A percentile compares a stretch with the other conserved stretches of the same genome.
Evolutionary conservation across 129 eudicot species (phyloP).

Genomic region (Heracleum sosnowskyi): DNA sequence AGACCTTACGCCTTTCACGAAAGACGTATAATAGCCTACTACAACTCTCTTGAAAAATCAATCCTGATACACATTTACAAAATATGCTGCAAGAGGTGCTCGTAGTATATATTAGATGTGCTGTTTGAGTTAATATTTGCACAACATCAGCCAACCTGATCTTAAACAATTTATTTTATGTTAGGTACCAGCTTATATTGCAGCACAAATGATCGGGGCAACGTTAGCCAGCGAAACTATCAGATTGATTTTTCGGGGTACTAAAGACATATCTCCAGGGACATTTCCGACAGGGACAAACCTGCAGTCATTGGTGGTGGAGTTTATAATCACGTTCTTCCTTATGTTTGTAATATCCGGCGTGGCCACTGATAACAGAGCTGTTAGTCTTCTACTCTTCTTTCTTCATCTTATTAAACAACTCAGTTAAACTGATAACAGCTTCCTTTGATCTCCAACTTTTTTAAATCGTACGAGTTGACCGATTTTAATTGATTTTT

Average conservation of each 20-base stretch:
- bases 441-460: too few relatives aligned
- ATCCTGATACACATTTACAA: too few relatives aligned
- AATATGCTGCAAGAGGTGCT: too few relatives aligned
- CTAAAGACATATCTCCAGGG: constrained; percentile 43
- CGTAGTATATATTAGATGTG: neutral
- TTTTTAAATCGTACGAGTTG: too few relatives aligned
- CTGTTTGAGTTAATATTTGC: too few relatives aligned
- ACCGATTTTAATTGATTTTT: too few relatives aligned
- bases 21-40: too few relatives aligned
- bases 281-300: constrained; percentile 49
- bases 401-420: neutral
- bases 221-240: constrained; percentile 68
- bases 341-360: constrained; percentile 80
- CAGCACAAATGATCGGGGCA: constrained; percentile 60
- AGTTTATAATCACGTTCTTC: constrained; percentile 68
- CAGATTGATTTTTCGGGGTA: constrained; percentile 37
- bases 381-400: constrained; percentile 50
- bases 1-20: too few relatives aligned
- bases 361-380: constrained; percentile 80
- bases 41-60: too few relatives aligned
- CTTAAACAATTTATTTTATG: neutral
- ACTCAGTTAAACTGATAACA: too few relatives aligned
- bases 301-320: constrained; percentile 58
- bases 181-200: constrained; percentile 58
- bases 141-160: neutral